Evolutionary conservation across 2,329 filamentous ascomycete species (phyloP).

Genomic region (Arthroderma sp.): DNA sequence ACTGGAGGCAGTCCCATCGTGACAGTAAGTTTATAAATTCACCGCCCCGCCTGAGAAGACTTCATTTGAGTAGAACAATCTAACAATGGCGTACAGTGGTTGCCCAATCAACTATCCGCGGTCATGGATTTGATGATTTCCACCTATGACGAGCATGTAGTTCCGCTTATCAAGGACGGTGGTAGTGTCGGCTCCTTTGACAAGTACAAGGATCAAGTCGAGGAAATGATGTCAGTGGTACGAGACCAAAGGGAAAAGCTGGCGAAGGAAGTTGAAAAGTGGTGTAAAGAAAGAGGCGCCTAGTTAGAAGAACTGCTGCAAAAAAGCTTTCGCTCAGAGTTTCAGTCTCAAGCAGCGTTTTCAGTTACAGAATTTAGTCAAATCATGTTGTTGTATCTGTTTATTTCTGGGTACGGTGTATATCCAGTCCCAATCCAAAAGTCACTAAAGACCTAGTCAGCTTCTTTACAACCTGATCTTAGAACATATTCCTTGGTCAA

Average conservation of each 20-base stretch:
- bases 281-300: slow-evolving; percentile 34
- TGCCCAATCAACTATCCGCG: slow-evolving; percentile 35
- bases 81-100: slow-evolving; percentile 28
- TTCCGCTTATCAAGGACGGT: slow-evolving; percentile 18
- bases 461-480: too few relatives aligned
- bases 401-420: too few relatives aligned
- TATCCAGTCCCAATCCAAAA: too few relatives aligned
- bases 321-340: neutral
- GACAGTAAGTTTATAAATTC: slow-evolving; percentile 21
- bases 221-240: slow-evolving; percentile 23
- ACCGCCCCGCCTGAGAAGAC: neutral
- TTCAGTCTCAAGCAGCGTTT: too few relatives aligned
- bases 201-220: slow-evolving; percentile 17
- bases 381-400: too few relatives aligned
- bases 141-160: slow-evolving; percentile 29
- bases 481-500: too few relatives aligned
- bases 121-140: slow-evolving; percentile 34
- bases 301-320: slow-evolving; percentile 5
- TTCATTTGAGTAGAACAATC: neutral
- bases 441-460: too few relatives aligned
- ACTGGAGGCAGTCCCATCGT: slow-evolving; percentile 38
- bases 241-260: slow-evolving; percentile 25
- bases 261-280: slow-evolving; percentile 31
- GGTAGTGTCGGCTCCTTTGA: slow-evolving; percentile 15
- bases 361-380: too few relatives aligned